Evolutionary conservation across 208 protist species (phyloP).

Genomic region (Giardia duodenalis): DNA sequence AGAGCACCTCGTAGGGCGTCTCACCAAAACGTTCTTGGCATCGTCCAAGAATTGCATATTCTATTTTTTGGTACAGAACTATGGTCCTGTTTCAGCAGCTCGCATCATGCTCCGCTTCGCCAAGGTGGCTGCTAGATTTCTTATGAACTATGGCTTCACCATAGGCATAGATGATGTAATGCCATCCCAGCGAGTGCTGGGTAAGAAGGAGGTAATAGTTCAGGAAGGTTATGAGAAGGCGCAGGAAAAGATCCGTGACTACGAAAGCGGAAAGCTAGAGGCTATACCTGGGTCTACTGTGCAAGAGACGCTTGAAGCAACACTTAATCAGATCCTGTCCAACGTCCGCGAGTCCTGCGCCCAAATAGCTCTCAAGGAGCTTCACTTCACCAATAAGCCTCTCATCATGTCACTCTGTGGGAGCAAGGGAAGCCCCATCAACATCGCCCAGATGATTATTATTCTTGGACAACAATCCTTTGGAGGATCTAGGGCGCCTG

Average conservation of each 20-base stretch:
- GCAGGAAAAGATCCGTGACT: slow-evolving; percentile 70
- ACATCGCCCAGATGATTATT: slow-evolving; percentile 97
- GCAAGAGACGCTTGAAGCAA: slow-evolving; percentile 70
- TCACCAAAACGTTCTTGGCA: background rate
- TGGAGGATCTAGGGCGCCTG: slow-evolving; percentile 75
- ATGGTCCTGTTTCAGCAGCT: slow-evolving; percentile 61
- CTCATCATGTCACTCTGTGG: slow-evolving; percentile 95
- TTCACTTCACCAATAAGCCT: slow-evolving; percentile 79
- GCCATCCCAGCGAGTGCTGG: slow-evolving; percentile 64
- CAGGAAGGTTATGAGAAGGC: slow-evolving; percentile 67
- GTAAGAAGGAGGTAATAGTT: slow-evolving; percentile 70
- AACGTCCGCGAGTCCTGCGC: slow-evolving; percentile 86
- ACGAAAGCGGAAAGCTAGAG: slow-evolving; percentile 65
- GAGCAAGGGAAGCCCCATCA: slow-evolving; percentile 86
- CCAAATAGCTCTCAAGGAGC: slow-evolving; percentile 70
- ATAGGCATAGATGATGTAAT: slow-evolving; percentile 86
- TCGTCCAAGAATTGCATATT: slow-evolving; percentile 65
- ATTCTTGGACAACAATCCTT: slow-evolving; percentile 94
- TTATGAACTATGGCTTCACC: slow-evolving; percentile 74
- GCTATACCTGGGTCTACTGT: slow-evolving; percentile 73
- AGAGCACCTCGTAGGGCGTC: background rate
- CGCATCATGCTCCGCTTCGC: slow-evolving; percentile 76
- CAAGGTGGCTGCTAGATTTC: slow-evolving; percentile 66
- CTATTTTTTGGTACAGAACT: slow-evolving; percentile 69
- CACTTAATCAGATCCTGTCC: slow-evolving; percentile 78